These are phyloP conservation scores for Annulohypoxylon truncatum DNA, from an alignment of 2,329 filamentous ascomycete genomes.

Conservation along the genomic window DNA sequence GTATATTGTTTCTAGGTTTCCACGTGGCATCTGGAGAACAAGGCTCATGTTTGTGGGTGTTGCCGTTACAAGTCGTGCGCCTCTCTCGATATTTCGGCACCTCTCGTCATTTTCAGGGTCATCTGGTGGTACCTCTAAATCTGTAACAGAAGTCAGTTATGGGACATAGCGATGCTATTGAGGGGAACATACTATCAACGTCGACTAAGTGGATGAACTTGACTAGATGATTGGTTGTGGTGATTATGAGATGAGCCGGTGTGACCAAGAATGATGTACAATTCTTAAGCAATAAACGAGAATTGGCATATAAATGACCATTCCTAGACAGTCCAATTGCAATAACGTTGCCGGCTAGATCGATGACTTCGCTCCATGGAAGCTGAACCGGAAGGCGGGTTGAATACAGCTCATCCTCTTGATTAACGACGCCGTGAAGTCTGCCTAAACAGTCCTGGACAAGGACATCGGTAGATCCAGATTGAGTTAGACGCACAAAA, in stretches of 20 bases:
- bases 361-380: constrained; percentile 64
- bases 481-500: constrained; percentile 48
- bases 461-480: constrained; percentile 49
- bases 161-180: background rate
- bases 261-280: constrained; percentile 93
- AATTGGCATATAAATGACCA: constrained; percentile 83
- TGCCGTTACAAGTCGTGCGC: constrained; percentile 85
- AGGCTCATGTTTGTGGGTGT: constrained; percentile 89
- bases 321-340: constrained; percentile 76
- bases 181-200: constrained; percentile 67
- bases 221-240: constrained; percentile 89
- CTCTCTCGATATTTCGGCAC: constrained; percentile 91
- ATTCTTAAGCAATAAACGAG: constrained; percentile 79
- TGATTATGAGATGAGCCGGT: constrained; percentile 85
- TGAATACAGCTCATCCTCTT: constrained; percentile 51
- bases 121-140: constrained; percentile 84
- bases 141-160: constrained; percentile 57
- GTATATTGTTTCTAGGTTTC: constrained; percentile 95
- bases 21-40: constrained; percentile 93
- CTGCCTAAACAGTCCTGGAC: constrained; percentile 61
- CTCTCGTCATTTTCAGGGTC: constrained; percentile 93
- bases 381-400: constrained; percentile 60
- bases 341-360: constrained; percentile 56
- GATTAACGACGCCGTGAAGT: constrained; percentile 55
- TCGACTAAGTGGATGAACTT: constrained; percentile 89